A percentile compares a stretch with the other conserved stretches of the same genome.
phyloP scores from a whole-genome alignment of 73 alveolate genomes.

The Stentor coeruleus region DNA sequence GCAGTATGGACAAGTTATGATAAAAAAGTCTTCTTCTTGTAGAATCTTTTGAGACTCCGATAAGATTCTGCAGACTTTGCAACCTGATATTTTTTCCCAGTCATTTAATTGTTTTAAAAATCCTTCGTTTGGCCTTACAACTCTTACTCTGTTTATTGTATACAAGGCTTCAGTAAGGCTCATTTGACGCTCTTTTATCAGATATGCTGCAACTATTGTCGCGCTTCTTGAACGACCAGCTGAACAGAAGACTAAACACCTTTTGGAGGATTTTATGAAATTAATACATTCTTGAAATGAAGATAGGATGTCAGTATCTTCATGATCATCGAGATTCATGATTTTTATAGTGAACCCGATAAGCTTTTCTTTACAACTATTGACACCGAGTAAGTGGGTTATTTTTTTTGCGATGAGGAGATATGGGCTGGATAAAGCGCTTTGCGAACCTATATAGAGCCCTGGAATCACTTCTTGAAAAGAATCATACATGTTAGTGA shows the following conservation, averaged over 20 bases:
- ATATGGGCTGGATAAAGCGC: neutral
- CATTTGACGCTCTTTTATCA: neutral
- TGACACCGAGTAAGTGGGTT: neutral
- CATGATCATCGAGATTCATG: neutral
- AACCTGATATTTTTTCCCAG: neutral
- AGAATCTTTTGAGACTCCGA: neutral
- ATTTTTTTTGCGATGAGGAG: neutral
- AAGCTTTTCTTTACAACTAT: neutral
- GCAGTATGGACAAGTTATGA: neutral
- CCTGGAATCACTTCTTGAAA: slow-evolving; percentile 8
- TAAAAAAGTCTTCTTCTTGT: neutral
- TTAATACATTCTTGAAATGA: neutral
- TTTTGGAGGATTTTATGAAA: neutral
- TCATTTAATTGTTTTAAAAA: neutral
- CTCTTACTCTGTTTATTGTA: neutral
- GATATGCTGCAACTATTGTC: slow-evolving; percentile 4
- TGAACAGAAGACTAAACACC: neutral
- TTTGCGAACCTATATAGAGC: neutral
- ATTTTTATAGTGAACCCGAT: neutral
- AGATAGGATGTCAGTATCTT: neutral
- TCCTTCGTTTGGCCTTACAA: neutral
- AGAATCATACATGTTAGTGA: too few species aligned
- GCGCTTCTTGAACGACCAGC: slow-evolving; percentile 11
- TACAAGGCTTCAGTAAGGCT: neutral
- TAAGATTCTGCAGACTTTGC: neutral